Conservation (phyloP, 225 moss, liverwort and hornwort species). For the Bryum argenteum region DNA sequence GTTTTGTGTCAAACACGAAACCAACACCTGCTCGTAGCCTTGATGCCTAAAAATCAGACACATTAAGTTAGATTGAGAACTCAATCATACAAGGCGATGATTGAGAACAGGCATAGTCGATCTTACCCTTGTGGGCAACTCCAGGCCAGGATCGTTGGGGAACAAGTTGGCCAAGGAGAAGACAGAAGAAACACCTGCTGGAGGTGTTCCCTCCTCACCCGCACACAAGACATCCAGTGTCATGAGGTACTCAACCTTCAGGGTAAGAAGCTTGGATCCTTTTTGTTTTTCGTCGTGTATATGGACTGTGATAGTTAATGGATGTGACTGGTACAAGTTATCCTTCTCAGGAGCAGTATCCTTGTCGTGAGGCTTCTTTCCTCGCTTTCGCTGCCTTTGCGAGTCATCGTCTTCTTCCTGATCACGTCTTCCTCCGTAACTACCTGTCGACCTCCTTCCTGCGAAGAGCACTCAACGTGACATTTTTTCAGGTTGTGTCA, state of each 20-base stretch:
- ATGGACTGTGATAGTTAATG: conserved; percentile 73
- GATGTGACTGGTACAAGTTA: conserved; percentile 77
- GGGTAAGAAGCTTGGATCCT: conserved; percentile 73
- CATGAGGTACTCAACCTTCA: conserved; percentile 80
- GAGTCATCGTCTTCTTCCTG: conserved; percentile 93
- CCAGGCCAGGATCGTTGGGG: conserved; percentile 84
- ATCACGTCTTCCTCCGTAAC: conserved; percentile 67
- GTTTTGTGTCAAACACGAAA: conserved; percentile 74
- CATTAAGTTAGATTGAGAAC: conserved; percentile 6
- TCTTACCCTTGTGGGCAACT: conserved; percentile 76
- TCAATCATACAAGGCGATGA: not conserved
- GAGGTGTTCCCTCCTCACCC: conserved; percentile 69
- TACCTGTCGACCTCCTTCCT: conserved; percentile 58
- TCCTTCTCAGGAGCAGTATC: conserved; percentile 62
- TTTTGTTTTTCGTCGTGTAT: conserved; percentile 78
- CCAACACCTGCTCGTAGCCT: conserved; percentile 79
- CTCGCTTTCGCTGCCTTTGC: conserved; percentile 83
- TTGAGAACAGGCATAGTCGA: conserved; percentile 2
- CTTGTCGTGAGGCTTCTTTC: conserved; percentile 87
- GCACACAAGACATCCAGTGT: conserved; percentile 78
- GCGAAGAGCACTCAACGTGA: conserved; percentile 29
- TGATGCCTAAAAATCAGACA: conserved; percentile 55
- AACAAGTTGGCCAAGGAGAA: conserved; percentile 81
- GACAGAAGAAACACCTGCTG: conserved; percentile 59
- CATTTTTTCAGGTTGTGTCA: conserved; percentile 1